Base-by-base conservation (phyloP, 257 asterid genomes). In the Leonotis leonurus region DNA sequence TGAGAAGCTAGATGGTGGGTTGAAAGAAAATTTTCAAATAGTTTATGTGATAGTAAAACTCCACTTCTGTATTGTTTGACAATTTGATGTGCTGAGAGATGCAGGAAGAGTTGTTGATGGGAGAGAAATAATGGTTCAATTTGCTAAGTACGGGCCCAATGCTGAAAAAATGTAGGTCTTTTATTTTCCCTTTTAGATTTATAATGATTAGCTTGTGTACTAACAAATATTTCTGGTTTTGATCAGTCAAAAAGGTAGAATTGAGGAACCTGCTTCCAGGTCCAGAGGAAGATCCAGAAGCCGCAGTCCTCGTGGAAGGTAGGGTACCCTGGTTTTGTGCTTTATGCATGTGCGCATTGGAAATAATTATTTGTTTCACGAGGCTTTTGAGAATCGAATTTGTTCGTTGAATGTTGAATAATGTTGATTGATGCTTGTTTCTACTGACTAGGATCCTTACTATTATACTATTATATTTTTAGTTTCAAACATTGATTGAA, bases 51-150 rank as follows among this genome's bases (percentile, higher is more conserved):
- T 50, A 12, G 35, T 50, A 25, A 50, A 21, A 12, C 1, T 50
- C 36, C 35, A 5, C 56, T 24, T 50, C 0, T 21, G 4, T 50
- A 3, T 50, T 41, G 8, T 24, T 4, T 50, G 36, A 50, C 16
- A 27, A 25, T 24, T 50, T 12, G 11, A 92, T 92, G 95, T 92
- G 67, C 9, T 41, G 9, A n/a, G 48, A 5, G 48, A 5, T 70
- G 60, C 75, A 92, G 97, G 97, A 67, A 81, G 82, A 73, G 80
- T 85, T 54, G 99, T 92, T 65, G 99, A 89, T 73, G 99, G 99
- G 36, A 78, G 99, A 70, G 97, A 92, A 73, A 92, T 92, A 64
- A 92, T 85, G 97, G 99, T 92, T 43, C 99, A 89, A 18, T 92
- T 92, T 73, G 99, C 97, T 0, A 92, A 92, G 70, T 92, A 89